Conservation (phyloP, 495 filamentous ascomycete genomes). For the Annulohypoxylon stygium region DNA sequence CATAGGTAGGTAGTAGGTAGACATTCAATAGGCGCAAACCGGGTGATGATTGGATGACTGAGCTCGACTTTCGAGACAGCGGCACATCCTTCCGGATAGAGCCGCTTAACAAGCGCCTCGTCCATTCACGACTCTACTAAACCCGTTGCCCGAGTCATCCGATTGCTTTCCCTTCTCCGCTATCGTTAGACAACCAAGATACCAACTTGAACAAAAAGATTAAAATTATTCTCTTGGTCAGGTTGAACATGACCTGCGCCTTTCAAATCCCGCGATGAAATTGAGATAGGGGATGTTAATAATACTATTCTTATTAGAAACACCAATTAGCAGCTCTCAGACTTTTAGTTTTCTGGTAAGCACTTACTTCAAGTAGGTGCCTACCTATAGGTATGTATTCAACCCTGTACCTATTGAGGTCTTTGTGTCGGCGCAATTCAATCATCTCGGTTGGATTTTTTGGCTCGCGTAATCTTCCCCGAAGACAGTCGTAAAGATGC, state of each 20-base stretch:
- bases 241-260: not conserved
- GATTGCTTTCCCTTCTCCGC: not conserved
- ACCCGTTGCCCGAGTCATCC: not conserved
- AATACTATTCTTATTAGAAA: not conserved
- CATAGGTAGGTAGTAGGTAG: not conserved
- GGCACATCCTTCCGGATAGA: slow-evolving; percentile 43
- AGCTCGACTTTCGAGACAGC: slow-evolving; percentile 39
- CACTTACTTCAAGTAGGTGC: not conserved
- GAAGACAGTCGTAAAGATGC: not conserved
- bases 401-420: not conserved
- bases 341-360: not conserved
- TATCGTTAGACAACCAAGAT: not conserved
- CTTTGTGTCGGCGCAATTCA: not conserved
- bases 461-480: not conserved
- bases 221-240: not conserved
- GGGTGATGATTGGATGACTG: slow-evolving; percentile 39
- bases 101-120: slow-evolving; percentile 41
- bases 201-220: not conserved
- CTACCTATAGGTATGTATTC: not conserved
- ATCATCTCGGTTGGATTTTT: not conserved
- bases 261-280: not conserved
- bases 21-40: slow-evolving; percentile 37
- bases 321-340: no score
- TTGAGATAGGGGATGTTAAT: not conserved
- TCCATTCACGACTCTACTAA: slow-evolving; percentile 16